Percentiles rank a stretch among this genome's conserved stretches.
phyloP scores from a whole-genome alignment of 805 yeast genomes.

The Scheffersomyces stipitis region DNA sequence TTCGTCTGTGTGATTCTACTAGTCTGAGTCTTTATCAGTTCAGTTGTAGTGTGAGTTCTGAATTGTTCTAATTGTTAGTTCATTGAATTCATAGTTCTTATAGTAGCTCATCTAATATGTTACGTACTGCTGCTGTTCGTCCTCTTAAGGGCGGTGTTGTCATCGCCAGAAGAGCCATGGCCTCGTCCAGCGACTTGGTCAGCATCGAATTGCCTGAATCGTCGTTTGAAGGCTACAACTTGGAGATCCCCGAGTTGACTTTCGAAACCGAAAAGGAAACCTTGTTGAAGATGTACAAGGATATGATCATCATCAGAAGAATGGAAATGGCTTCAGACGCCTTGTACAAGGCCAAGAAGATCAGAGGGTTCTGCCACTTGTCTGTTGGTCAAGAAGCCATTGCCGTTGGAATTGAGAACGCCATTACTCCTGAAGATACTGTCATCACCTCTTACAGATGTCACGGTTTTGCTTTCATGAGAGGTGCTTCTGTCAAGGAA shows the following conservation, averaged over 20 bases:
- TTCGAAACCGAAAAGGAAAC: slow-evolving; percentile 80
- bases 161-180: slow-evolving; percentile 34
- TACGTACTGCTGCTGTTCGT: slow-evolving; percentile 16
- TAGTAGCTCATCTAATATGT: slow-evolving; percentile 8
- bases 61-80: too few relatives aligned
- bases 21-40: too few relatives aligned
- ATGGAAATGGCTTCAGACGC: slow-evolving; percentile 99
- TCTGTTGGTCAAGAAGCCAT: slow-evolving; percentile 98
- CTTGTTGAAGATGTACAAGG: slow-evolving; percentile 90
- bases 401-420: slow-evolving; percentile 97
- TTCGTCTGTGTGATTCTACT: too few relatives aligned
- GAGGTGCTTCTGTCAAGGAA: slow-evolving; percentile 89
- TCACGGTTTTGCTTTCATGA: slow-evolving; percentile 96
- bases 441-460: slow-evolving; percentile 97
- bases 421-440: slow-evolving; percentile 80
- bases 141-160: slow-evolving; percentile 12
- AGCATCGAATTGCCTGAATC: slow-evolving; percentile 68
- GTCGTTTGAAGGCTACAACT: slow-evolving; percentile 82
- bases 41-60: too few relatives aligned
- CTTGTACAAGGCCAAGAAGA: slow-evolving; percentile 95
- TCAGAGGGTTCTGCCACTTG: slow-evolving; percentile 98
- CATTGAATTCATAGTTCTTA: too few relatives aligned
- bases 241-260: slow-evolving; percentile 65
- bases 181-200: slow-evolving; percentile 37
- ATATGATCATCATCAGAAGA: slow-evolving; percentile 91